Percentiles rank a stretch among this genome's conserved stretches.
phyloP scores from a whole-genome alignment of 2,329 filamentous ascomycete species.

The Gyromitra esculenta region DNA sequence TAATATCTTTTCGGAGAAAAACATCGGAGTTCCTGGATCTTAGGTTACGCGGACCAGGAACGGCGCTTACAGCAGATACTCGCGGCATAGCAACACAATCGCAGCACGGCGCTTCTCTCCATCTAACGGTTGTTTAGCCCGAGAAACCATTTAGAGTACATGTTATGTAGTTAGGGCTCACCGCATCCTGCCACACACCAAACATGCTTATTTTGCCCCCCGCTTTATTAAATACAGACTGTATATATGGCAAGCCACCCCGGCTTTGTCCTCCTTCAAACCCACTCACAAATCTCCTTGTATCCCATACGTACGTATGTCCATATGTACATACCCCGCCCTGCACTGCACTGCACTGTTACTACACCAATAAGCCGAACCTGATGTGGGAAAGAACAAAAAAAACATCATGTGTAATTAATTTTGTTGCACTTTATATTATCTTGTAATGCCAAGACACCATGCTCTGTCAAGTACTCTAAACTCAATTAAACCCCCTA shows the following conservation, averaged over 20 bases:
- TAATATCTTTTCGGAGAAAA: conserved; percentile 39
- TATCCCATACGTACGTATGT: background rate
- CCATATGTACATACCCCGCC: background rate
- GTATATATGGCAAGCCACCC: background rate
- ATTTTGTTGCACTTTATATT: background rate
- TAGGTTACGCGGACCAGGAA: conserved; percentile 7
- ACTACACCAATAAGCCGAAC: background rate
- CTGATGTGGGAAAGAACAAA: background rate
- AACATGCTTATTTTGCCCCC: conserved; percentile 9
- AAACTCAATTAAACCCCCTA: background rate
- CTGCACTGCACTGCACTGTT: background rate
- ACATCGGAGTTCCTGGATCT: conserved; percentile 17
- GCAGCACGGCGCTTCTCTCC: background rate
- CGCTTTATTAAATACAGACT: background rate
- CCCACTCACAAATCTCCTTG: background rate
- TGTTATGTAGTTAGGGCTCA: too few relatives aligned
- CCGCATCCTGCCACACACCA: background rate
- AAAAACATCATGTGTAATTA: background rate
- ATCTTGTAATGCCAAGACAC: background rate
- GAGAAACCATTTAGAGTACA: background rate
- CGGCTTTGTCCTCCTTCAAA: background rate
- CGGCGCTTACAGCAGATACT: background rate
- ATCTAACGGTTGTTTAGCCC: conserved; percentile 16
- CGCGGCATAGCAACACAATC: background rate
- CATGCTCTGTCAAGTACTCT: background rate